Base-by-base conservation (phyloP, 495 filamentous ascomycete species). In the Tetracladium setigerum region DNA sequence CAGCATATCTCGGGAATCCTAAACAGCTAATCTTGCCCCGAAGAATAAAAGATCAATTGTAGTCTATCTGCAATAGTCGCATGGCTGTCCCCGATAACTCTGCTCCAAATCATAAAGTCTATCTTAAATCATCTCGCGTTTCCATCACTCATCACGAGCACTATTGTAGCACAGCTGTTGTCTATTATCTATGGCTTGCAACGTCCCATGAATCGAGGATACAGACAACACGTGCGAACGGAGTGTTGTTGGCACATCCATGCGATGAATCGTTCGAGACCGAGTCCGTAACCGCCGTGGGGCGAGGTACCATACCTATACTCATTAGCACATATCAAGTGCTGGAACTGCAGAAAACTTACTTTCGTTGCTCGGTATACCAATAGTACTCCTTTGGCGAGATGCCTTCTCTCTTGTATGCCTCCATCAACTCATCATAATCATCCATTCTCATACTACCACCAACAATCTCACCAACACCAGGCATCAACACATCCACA, bases 351-450 rank as follows among this genome's bases (percentile, higher is more conserved):
- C 33, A 27, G 18, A 37, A 16, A 50, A 86, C 88, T 77, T 68
- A 94, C 87, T 95, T 95, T 57, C 92, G 76, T 79, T 95, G 89
- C 68, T 98, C 92, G 9, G 89, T 96, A 72, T 95, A 99, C 92
- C 92, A 98, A 77, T 95, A 98, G 67, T 98, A 98, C 12, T 86
- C 82, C 61, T 79, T 79, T 22, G 86, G 79, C 41, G 83, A 80
- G 60, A 98, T 95, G 39, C 82, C 86, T 63, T 95, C 84, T 50
- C 86, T 77, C 68, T 86, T 79, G 66, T 94, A 97, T 5, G 87
- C 92, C 36, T 71, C 81, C 71, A 97, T 83, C 57, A 97, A 64
- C 71, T 97, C 89, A n/a, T 94, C 83, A 57, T 89, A 87, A 54
- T 87, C 79, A 47, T 89, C 78, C 78, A 97, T 95, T 62, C 92